Evolutionary conservation across 306 rosid species (phyloP).

Genomic region (Quercus glauca): DNA sequence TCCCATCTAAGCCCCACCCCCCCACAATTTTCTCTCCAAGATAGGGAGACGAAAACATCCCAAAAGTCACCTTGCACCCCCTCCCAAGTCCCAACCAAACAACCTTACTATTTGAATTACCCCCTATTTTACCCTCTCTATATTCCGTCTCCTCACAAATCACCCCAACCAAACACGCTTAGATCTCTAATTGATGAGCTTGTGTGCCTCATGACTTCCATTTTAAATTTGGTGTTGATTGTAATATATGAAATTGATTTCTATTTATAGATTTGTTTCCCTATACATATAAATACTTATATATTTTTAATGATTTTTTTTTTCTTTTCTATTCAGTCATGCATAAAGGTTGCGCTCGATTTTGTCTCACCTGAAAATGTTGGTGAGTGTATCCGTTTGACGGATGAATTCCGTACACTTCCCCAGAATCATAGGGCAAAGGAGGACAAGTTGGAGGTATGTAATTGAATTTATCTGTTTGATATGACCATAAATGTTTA

Average conservation of each 20-base stretch:
- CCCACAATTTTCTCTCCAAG: too few species aligned
- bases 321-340: slow-evolving; percentile 53
- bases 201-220: too few species aligned
- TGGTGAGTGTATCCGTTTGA: slow-evolving; percentile 66
- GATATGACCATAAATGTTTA: not conserved
- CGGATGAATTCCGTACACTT: slow-evolving; percentile 75
- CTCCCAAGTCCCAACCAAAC: too few species aligned
- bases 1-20: too few species aligned
- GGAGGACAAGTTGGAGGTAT: slow-evolving; percentile 86
- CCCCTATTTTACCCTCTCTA: too few species aligned
- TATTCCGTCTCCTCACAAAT: too few species aligned
- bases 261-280: not conserved
- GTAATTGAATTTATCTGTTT: not conserved
- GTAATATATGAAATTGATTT: not conserved
- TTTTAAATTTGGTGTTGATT: not conserved
- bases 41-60: too few species aligned
- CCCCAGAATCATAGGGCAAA: slow-evolving; percentile 58
- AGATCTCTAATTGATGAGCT: too few species aligned
- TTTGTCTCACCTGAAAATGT: slow-evolving; percentile 90
- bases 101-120: too few species aligned
- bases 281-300: not conserved
- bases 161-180: too few species aligned
- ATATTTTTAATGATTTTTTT: not conserved
- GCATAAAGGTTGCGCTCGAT: slow-evolving; percentile 85
- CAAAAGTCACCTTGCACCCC: too few species aligned